These are phyloP conservation scores for Agaricus sinodeliciosus DNA, from an alignment of 768 basidiomycete genomes.

Conservation along the genomic window DNA sequence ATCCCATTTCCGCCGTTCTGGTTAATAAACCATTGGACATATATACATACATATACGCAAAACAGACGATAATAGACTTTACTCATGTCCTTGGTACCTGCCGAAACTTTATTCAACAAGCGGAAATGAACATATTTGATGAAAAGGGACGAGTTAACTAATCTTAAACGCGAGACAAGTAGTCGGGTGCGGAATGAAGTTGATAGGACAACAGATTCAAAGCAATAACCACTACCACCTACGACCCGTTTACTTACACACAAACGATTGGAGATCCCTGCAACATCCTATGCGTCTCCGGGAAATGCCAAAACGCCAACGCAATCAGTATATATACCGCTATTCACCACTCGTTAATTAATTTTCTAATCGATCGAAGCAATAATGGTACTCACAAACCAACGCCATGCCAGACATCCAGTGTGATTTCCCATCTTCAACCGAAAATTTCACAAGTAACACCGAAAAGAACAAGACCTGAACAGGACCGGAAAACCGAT, in stretches of 20 bases:
- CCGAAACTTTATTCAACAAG: too few species aligned
- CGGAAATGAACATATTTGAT: too few species aligned
- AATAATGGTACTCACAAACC: slow-evolving; percentile 21
- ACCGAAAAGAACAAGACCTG: slow-evolving; percentile 34
- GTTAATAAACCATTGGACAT: too few species aligned
- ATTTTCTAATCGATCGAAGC: neutral
- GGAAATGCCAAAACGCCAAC: slow-evolving; percentile 34
- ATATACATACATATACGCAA: too few species aligned
- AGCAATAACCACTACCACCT: neutral
- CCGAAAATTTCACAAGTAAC: slow-evolving; percentile 34
- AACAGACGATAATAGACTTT: too few species aligned
- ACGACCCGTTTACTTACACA: neutral
- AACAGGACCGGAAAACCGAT: too few species aligned
- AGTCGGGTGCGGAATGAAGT: neutral
- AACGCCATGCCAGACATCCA: slow-evolving; percentile 39
- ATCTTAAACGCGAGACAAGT: too few species aligned
- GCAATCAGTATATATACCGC: slow-evolving; percentile 31
- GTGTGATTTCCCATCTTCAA: slow-evolving; percentile 41
- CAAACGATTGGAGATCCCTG: slow-evolving; percentile 27
- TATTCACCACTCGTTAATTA: slow-evolving; percentile 8
- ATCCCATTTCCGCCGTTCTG: too few species aligned
- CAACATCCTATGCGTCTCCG: slow-evolving; percentile 25
- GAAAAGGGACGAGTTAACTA: too few species aligned
- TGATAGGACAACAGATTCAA: neutral
- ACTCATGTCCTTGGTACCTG: too few species aligned